Conservation (phyloP, 2,329 filamentous ascomycete species). For the Xylariomycetidae sp. region DNA sequence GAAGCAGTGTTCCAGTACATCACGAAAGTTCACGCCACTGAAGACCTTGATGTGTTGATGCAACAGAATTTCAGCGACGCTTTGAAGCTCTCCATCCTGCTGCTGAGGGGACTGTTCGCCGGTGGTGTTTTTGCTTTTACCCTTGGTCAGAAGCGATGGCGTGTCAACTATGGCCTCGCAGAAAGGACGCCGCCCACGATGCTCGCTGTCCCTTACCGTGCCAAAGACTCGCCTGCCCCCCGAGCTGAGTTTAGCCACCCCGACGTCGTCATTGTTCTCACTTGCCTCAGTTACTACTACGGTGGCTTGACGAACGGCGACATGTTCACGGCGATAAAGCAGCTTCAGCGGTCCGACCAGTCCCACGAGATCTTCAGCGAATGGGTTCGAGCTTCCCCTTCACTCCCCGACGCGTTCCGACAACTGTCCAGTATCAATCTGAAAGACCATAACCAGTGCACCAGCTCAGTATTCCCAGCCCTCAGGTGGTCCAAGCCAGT, state of each 20-base stretch:
- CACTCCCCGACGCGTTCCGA: constrained; percentile 30
- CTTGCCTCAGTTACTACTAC: constrained; percentile 51
- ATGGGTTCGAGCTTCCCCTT: constrained; percentile 36
- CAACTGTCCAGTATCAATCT: constrained; percentile 51
- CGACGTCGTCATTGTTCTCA: constrained; percentile 51
- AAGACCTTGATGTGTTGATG: constrained; percentile 16
- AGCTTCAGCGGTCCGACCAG: constrained; percentile 46
- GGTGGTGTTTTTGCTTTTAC: constrained; percentile 47
- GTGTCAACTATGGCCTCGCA: constrained; percentile 55
- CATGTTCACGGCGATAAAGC: constrained; percentile 38
- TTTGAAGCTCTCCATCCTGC: constrained; percentile 18
- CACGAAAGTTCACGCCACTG: constrained; percentile 29
- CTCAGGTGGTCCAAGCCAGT: constrained; percentile 45
- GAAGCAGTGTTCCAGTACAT: constrained; percentile 39
- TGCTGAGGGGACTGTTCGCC: constrained; percentile 51
- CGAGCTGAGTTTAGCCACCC: constrained; percentile 58
- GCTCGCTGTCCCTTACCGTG: constrained; percentile 53
- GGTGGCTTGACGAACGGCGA: constrained; percentile 46
- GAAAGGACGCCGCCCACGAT: constrained; percentile 33
- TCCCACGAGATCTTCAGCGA: constrained; percentile 41
- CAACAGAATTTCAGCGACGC: background rate
- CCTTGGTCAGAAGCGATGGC: constrained; percentile 53
- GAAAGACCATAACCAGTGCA: constrained; percentile 44
- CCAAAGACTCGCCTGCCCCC: constrained; percentile 50
- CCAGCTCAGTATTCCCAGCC: constrained; percentile 41